Evolutionary conservation across 768 basidiomycete genomes (phyloP).

Genomic region (Nidula microcarpa): DNA sequence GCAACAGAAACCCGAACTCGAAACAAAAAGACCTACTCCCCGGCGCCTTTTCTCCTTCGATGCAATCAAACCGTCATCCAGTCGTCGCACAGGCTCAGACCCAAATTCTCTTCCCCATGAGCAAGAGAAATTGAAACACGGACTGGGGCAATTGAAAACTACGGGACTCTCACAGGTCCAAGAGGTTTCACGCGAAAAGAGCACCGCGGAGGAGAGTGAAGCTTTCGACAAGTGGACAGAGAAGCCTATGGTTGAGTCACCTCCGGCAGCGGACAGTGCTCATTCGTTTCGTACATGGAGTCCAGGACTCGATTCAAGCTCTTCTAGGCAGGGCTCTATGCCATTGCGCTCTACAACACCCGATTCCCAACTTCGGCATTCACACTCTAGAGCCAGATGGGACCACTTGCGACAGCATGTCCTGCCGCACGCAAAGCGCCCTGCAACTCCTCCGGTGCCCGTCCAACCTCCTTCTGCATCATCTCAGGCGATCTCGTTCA

Average conservation of each 20-base stretch:
- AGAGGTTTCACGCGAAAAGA: not conserved
- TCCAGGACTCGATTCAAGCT: not conserved
- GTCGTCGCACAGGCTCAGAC: constrained; percentile 3
- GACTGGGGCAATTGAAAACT: not conserved
- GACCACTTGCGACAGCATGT: constrained; percentile 54
- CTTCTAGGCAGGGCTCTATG: too few species aligned
- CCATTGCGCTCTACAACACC: constrained; percentile 33
- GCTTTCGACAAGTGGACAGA: not conserved
- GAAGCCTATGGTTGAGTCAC: not conserved
- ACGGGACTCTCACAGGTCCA: not conserved
- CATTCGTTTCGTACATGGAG: not conserved
- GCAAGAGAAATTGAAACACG: not conserved
- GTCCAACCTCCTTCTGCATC: constrained; percentile 22
- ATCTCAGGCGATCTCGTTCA: constrained; percentile 9
- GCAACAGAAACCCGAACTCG: not conserved
- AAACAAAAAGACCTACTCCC: constrained; percentile 8
- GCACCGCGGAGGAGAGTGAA: not conserved
- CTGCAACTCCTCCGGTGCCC: constrained; percentile 20
- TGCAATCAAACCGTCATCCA: constrained; percentile 8
- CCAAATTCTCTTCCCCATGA: not conserved
- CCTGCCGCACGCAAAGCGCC: constrained; percentile 25
- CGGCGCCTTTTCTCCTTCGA: constrained; percentile 23
- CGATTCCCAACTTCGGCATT: constrained; percentile 41
- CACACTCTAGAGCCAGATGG: constrained; percentile 46
- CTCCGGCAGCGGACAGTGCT: not conserved